phyloP scores from a whole-genome alignment of 2,329 filamentous ascomycete species.

The Apiospora pterosperma region DNA sequence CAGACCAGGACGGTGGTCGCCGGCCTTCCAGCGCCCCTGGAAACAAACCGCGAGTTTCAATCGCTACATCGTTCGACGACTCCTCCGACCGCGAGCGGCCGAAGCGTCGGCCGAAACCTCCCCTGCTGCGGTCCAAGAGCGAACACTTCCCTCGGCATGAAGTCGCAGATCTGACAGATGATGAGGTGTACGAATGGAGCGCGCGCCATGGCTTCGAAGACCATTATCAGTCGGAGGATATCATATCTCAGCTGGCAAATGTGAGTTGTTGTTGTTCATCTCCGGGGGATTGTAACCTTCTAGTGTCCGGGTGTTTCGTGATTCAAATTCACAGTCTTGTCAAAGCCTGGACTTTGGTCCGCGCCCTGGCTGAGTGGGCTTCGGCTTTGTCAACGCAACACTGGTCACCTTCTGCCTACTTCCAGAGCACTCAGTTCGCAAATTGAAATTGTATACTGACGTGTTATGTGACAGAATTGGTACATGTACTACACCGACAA shows the following conservation, averaged over 20 bases:
- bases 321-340: not conserved
- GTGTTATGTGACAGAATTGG: slow-evolving; percentile 67
- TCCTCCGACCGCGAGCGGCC: slow-evolving; percentile 30
- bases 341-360: not conserved
- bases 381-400: not conserved
- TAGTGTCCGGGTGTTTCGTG: not conserved
- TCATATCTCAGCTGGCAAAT: slow-evolving; percentile 78
- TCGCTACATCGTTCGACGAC: slow-evolving; percentile 25
- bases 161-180: slow-evolving; percentile 38
- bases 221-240: slow-evolving; percentile 87
- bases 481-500: slow-evolving; percentile 99
- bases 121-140: slow-evolving; percentile 55
- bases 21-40: slow-evolving; percentile 46
- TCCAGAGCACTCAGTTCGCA: not conserved
- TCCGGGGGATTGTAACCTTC: not conserved
- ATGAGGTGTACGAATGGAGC: slow-evolving; percentile 51
- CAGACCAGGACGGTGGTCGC: slow-evolving; percentile 22
- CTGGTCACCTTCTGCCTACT: not conserved
- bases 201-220: slow-evolving; percentile 87
- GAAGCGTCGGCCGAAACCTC: slow-evolving; percentile 42
- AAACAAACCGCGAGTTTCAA: slow-evolving; percentile 31
- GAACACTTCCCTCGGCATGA: slow-evolving; percentile 44
- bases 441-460: not conserved
- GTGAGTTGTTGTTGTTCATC: slow-evolving; percentile 46
- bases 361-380: not conserved